Percentiles rank a stretch among this genome's conserved stretches.
Conservation (phyloP, 371 early-diverging fungal genomes). For the Syncephalis fuscata region DNA sequence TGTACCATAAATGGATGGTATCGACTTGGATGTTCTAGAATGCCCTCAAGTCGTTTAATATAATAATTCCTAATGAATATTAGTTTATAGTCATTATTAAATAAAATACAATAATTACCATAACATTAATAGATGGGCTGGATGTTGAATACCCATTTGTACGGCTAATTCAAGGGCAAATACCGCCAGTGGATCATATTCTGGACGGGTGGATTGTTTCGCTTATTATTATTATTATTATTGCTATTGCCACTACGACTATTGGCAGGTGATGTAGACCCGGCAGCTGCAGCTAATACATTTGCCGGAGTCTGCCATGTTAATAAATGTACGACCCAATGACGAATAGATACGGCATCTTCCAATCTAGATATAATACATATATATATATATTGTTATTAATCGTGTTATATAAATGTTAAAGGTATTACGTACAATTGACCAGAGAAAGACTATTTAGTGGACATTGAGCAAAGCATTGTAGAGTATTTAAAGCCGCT, state of each 20-base stretch:
- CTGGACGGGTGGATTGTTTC: constrained; percentile 12
- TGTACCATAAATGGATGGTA: constrained; percentile 8
- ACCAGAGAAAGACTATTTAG: not conserved
- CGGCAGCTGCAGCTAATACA: constrained; percentile 16
- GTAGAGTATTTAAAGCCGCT: not conserved
- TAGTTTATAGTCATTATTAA: not conserved
- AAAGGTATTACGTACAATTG: too few relatives aligned
- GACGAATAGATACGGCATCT: not conserved
- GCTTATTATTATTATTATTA: not conserved
- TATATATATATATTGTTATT: too few relatives aligned
- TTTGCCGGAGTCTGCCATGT: constrained; percentile 16
- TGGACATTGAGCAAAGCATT: not conserved
- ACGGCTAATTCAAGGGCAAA: constrained; percentile 63
- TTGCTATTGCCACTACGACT: not conserved
- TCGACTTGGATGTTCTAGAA: constrained; percentile 15
- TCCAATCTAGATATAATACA: too few relatives aligned
- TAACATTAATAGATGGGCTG: constrained; percentile 35
- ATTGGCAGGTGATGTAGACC: constrained; percentile 1
- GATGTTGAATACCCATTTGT: constrained; percentile 54
- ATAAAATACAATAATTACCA: constrained; percentile 25
- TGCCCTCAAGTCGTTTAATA: constrained; percentile 14
- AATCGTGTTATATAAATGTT: too few relatives aligned
- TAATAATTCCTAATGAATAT: constrained; percentile 11
- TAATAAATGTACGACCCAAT: constrained; percentile 16
- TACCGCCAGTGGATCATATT: constrained; percentile 46